Percentiles rank a stretch among this genome's conserved stretches.
Conservation (phyloP, 371 early-diverging fungal species). For the Mucor racemosus region DNA sequence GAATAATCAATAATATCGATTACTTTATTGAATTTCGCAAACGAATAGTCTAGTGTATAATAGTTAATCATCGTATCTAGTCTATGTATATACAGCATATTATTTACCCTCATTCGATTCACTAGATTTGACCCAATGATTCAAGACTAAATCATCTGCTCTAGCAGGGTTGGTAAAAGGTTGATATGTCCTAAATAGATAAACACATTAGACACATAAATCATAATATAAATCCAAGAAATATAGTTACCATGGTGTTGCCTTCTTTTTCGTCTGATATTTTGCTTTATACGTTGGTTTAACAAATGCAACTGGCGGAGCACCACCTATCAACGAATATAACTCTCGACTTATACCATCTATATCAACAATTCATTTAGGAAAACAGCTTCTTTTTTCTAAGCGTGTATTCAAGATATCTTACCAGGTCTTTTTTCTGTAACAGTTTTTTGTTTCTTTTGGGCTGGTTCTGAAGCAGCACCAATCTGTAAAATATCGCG, state of each 20-base stretch:
- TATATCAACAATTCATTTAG: constrained; percentile 20
- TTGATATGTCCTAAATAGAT: constrained; percentile 63
- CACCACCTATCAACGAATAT: constrained; percentile 71
- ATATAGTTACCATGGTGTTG: constrained; percentile 60
- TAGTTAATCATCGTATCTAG: too few relatives aligned
- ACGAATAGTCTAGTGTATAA: constrained; percentile 55
- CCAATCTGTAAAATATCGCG: constrained; percentile 68
- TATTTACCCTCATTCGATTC: constrained; percentile 31
- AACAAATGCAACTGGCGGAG: constrained; percentile 67
- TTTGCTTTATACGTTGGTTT: constrained; percentile 75
- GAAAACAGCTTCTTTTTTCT: too few relatives aligned
- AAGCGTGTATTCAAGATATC: background rate
- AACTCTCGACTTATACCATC: constrained; percentile 73
- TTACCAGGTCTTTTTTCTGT: constrained; percentile 61
- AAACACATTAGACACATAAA: too few relatives aligned
- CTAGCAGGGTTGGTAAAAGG: constrained; percentile 82
- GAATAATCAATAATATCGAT: constrained; percentile 68
- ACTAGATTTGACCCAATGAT: constrained; percentile 78
- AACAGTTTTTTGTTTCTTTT: constrained; percentile 32
- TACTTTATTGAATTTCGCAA: constrained; percentile 70
- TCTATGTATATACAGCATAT: background rate
- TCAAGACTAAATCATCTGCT: constrained; percentile 69
- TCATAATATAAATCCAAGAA: background rate
- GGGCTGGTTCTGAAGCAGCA: constrained; percentile 44
- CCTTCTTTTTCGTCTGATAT: constrained; percentile 68